phyloP scores from a whole-genome alignment of 2,329 filamentous ascomycete genomes.

The Xylaria sp. region DNA sequence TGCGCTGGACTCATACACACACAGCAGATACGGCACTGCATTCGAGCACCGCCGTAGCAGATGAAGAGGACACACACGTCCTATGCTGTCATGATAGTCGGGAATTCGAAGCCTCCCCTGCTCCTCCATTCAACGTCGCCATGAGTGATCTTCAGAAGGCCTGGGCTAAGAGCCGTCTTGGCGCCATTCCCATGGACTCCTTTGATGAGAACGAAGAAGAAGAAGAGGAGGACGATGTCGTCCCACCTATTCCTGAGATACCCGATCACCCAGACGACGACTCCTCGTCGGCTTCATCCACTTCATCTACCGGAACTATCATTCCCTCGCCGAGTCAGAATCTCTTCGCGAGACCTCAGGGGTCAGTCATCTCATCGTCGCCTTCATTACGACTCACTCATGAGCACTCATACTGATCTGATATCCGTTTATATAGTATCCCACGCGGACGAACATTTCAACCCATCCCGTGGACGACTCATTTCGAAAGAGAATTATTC shows the following conservation, averaged over 20 bases:
- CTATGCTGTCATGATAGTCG: conserved; percentile 14
- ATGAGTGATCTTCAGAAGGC: conserved; percentile 81
- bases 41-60: neutral
- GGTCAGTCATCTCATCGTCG: conserved; percentile 45
- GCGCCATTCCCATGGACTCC: conserved; percentile 46
- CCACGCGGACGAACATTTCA: conserved; percentile 52
- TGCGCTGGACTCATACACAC: neutral
- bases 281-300: conserved; percentile 74
- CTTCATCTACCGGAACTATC: conserved; percentile 88
- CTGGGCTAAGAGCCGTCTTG: conserved; percentile 71
- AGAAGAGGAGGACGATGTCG: conserved; percentile 46
- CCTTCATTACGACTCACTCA: conserved; percentile 1
- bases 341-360: conserved; percentile 65
- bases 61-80: neutral
- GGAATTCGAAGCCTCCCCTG: neutral
- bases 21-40: neutral
- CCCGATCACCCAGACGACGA: conserved; percentile 53
- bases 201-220: conserved; percentile 53
- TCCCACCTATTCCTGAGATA: conserved; percentile 38
- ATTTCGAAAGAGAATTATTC: conserved; percentile 83
- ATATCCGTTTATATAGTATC: conserved; percentile 34
- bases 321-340: conserved; percentile 70
- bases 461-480: conserved; percentile 78
- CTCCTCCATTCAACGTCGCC: conserved; percentile 19
- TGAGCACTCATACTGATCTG: conserved; percentile 17